Conservation (phyloP, 2,329 filamentous ascomycete species). For the Phialemoniopsis sp. region DNA sequence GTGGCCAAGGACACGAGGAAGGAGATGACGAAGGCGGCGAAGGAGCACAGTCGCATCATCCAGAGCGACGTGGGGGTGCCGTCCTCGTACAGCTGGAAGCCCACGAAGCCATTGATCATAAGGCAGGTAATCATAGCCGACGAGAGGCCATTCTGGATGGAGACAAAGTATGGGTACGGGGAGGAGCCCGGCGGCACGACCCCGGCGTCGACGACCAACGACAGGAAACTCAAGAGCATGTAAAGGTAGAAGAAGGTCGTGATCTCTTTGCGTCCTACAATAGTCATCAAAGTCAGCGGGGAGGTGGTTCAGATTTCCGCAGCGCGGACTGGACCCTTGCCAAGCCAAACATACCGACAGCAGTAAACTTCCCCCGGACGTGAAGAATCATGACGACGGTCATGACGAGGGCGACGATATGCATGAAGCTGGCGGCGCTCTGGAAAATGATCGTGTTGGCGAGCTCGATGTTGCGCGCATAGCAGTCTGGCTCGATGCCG, state of each 20-base stretch:
- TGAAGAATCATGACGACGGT: slow-evolving; percentile 97
- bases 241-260: slow-evolving; percentile 97
- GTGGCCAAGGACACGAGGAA: slow-evolving; percentile 87
- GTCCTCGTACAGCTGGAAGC: slow-evolving; percentile 97
- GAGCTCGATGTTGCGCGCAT: slow-evolving; percentile 89
- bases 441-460: slow-evolving; percentile 99
- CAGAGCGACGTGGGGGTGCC: slow-evolving; percentile 91
- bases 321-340: too few relatives aligned
- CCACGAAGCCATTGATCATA: slow-evolving; percentile 95
- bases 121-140: slow-evolving; percentile 86
- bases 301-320: too few relatives aligned
- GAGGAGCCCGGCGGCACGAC: slow-evolving; percentile 79
- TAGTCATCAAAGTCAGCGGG: not conserved
- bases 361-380: slow-evolving; percentile 95
- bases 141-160: slow-evolving; percentile 77
- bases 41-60: slow-evolving; percentile 77
- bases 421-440: slow-evolving; percentile 83
- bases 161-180: slow-evolving; percentile 87
- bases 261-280: slow-evolving; percentile 58
- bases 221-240: slow-evolving; percentile 83
- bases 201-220: slow-evolving; percentile 86
- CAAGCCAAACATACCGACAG: slow-evolving; percentile 82
- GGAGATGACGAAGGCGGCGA: slow-evolving; percentile 78
- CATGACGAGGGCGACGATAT: slow-evolving; percentile 88
- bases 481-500: slow-evolving; percentile 87